A percentile compares a stretch with the other conserved stretches of the same genome.
phyloP scores from a whole-genome alignment of 345 rosid species.

The Draba incana region DNA sequence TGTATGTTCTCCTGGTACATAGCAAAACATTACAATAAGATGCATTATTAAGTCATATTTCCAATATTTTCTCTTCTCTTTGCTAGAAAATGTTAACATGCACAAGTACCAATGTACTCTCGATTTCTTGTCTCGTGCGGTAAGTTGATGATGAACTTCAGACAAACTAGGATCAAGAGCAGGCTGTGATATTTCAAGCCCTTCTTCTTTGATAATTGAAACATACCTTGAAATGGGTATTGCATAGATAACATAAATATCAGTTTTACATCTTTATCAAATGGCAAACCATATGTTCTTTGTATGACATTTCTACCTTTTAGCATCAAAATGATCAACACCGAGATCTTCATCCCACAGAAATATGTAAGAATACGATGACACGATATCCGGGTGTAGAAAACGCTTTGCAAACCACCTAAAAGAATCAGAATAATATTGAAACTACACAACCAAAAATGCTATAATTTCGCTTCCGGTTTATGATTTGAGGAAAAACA shows the following conservation, averaged over 20 bases:
- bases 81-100: neutral
- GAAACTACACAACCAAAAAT: neutral
- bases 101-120: constrained; percentile 67
- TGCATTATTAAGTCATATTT: neutral
- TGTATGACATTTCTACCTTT: constrained; percentile 26
- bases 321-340: constrained; percentile 46
- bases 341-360: constrained; percentile 56
- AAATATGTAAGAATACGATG: constrained; percentile 47
- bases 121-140: constrained; percentile 48
- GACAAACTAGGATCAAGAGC: constrained; percentile 65
- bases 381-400: constrained; percentile 53
- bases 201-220: constrained; percentile 66
- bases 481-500: neutral
- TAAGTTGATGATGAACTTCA: constrained; percentile 65
- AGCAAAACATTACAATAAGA: constrained; percentile 2
- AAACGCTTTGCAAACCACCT: constrained; percentile 98
- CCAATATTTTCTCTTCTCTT: neutral
- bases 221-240: constrained; percentile 54
- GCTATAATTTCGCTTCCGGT: neutral
- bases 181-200: constrained; percentile 88
- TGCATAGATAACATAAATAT: constrained; percentile 16
- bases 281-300: neutral
- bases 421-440: neutral
- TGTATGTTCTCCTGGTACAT: constrained; percentile 48
- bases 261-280: constrained; percentile 10